These are phyloP conservation scores for Venturia oleaginea DNA, from an alignment of 2,329 filamentous ascomycete species.

Conservation along the genomic window DNA sequence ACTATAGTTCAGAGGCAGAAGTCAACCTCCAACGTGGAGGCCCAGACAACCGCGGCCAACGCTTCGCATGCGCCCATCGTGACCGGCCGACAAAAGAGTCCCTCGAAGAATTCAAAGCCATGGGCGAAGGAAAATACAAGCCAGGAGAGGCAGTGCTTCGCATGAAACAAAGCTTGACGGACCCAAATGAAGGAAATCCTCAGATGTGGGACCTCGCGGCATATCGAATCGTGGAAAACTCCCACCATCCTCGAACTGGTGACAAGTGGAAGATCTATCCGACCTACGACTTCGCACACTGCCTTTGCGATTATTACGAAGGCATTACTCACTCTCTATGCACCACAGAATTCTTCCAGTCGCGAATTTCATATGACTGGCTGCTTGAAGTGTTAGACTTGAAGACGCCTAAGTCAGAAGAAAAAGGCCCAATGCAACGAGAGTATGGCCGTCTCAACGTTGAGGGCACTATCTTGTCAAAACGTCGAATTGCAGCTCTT, in stretches of 20 bases:
- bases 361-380: constrained; percentile 83
- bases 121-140: constrained; percentile 86
- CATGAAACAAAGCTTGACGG: constrained; percentile 74
- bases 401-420: constrained; percentile 55
- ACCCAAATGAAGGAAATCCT: constrained; percentile 65
- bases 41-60: constrained; percentile 55
- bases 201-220: constrained; percentile 96
- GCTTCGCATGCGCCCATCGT: constrained; percentile 75
- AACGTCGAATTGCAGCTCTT: constrained; percentile 72
- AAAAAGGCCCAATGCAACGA: constrained; percentile 69
- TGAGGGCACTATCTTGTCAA: constrained; percentile 76
- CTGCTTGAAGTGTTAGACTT: constrained; percentile 72
- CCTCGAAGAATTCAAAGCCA: constrained; percentile 72
- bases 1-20: constrained; percentile 51
- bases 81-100: constrained; percentile 67
- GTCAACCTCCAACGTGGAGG: constrained; percentile 83
- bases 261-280: constrained; percentile 88
- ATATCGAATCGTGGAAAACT: constrained; percentile 71
- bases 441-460: constrained; percentile 76
- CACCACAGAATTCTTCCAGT: constrained; percentile 83
- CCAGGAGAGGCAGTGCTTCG: constrained; percentile 74
- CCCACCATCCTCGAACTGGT: constrained; percentile 69
- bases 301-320: constrained; percentile 86
- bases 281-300: constrained; percentile 88
- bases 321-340: constrained; percentile 86